Base-by-base conservation (phyloP, 345 rosid genomes). In the Lepidium sativum region DNA sequence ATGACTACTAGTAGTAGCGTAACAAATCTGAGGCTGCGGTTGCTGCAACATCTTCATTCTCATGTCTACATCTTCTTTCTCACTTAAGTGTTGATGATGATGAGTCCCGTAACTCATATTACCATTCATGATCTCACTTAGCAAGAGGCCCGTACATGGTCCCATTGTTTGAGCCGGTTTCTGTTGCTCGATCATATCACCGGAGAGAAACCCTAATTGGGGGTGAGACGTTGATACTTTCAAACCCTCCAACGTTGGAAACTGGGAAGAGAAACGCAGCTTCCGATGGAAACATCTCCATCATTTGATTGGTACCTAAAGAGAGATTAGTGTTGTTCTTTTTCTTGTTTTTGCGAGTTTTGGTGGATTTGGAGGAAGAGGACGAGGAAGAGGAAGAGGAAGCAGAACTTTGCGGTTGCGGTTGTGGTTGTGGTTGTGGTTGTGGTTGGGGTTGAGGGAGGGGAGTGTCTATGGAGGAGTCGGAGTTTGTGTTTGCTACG, bases 401-500 rank as follows among this genome's bases (percentile, higher is more conserved):
- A 41, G 70, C 35, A 16, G 73, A 20, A 6, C 58, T 58, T 4
- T 27, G 76, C 12, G 57, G 49, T 18, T 31, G 77, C 1, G 65
- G 49, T 9, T 39, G 73, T 2, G 45, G 67, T 5, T 60, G 76
- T 21, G 43, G 31, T 27, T 77, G 81, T 7, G 67, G 27, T 14
- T 63, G 69, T 21, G 43, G 31, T 27, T 77, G 81, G 7, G 67
- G 27, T 14, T 63, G 69, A n/a, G 29, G 65, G 43, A 18, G 54
- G 80, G 16, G 72, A 58, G 37, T 37, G 77, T 85, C 47, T 81
- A 56, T 81, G 97, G 57, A 85, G 87, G 78, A 83, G 86, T 16
- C 91, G 86, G 12, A 85, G 86, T 79, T 91, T 95, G 78, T 87
- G 91, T 76, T 95, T 95, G 84, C 89, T 95, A 64, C 99, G 80